A percentile compares a stretch with the other conserved stretches of the same genome.
Conservation (phyloP, 805 yeast genomes). For the Sungouiozyma ichnusensis region DNA sequence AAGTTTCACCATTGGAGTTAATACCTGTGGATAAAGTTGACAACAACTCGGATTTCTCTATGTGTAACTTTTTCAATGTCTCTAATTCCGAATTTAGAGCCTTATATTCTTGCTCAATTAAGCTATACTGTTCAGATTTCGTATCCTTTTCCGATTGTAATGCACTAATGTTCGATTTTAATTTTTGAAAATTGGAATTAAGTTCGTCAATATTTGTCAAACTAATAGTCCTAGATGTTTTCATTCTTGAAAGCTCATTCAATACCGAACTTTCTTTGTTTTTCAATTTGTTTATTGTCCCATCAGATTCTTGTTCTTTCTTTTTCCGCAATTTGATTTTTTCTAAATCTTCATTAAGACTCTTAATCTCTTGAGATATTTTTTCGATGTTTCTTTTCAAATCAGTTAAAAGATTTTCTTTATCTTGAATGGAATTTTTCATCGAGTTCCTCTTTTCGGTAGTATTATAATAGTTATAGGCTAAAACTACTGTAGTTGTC, state of each 20-base stretch:
- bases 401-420: conserved; percentile 32
- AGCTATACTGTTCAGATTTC: conserved; percentile 31
- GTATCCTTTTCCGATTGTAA: conserved; percentile 28
- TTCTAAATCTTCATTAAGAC: conserved; percentile 51
- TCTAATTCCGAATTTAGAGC: conserved; percentile 35
- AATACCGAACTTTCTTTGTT: conserved; percentile 42
- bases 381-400: conserved; percentile 37
- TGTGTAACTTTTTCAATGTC: conserved; percentile 36
- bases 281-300: conserved; percentile 51
- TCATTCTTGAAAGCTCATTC: conserved; percentile 56
- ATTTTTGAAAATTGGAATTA: conserved; percentile 25
- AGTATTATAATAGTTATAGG: conserved; percentile 52
- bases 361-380: conserved; percentile 43
- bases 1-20: conserved; percentile 66
- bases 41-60: conserved; percentile 63
- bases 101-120: conserved; percentile 37
- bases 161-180: conserved; percentile 28
- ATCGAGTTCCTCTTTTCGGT: conserved; percentile 35
- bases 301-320: conserved; percentile 50
- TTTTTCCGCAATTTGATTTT: conserved; percentile 43
- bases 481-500: conserved; percentile 59
- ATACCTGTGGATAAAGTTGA: conserved; percentile 82
- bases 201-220: conserved; percentile 51
- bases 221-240: conserved; percentile 52
- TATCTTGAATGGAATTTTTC: conserved; percentile 33